Evolutionary conservation across 2,329 filamentous ascomycete species (phyloP), one percentile per base, ranked within the genome.

Genomic region (Diplodia mutila): DNA sequence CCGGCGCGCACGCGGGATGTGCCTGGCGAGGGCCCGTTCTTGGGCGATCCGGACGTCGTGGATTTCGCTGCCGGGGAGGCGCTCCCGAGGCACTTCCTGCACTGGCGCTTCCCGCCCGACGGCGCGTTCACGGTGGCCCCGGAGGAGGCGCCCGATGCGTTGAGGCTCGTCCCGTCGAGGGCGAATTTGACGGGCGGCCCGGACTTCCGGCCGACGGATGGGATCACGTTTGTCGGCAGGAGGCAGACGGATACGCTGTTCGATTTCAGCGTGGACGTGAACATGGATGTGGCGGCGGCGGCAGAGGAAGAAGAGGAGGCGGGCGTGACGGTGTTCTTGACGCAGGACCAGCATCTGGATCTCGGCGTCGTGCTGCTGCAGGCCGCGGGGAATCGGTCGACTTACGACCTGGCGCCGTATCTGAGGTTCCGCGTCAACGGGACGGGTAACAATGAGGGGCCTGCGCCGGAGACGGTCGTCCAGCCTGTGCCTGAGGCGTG

Each of bases 181-280:
- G 76, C 85, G 1, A 87, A 88, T 69, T 77, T 89, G 3, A 88
- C 85, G 1, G 85, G 80, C 1, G 78, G 83, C 9, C 82, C 86
- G 68, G 80, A 82, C 0, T 81, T 84, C 67, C 82, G 82, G 68
- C 83, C 82, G 1, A 80, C 81, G 55, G 75, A 74, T 2, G 82
- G 84, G 3, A 83, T 85, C 73, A 80, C 85, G 0, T 86, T 89
- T 52, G 77, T 89, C 16, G 83, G 82, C 0, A 80, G 84, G 2
- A 79, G 85, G 1, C 86, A 89, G 72, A 84, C 84, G 7, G 82
- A 88, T 69, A 85, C 85, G 0, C 75, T 86, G 0, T 88, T 88
- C 73, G 82, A 76, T 0, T 88, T 80, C 72, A 80, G 76, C 51
- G 80, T 85, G 3, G 78, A 84, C 66, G 61, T 87, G 0, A 75